phyloP scores from a whole-genome alignment of 2,329 filamentous ascomycete genomes.

The Ascochyta fabae region DNA sequence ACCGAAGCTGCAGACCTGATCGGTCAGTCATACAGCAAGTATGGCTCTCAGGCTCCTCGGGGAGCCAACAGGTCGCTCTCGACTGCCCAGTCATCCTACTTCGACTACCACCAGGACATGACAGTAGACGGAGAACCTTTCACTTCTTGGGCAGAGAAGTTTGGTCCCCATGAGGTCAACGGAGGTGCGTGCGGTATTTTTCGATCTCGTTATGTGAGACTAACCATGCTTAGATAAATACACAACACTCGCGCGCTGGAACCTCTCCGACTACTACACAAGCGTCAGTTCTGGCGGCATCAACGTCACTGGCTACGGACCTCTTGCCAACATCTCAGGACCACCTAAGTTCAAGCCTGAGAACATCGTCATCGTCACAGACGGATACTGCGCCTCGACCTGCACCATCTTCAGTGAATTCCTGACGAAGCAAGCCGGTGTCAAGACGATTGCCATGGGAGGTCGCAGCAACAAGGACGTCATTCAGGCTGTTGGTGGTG shows the following conservation, averaged over 20 bases:
- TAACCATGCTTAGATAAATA: slow-evolving; percentile 50
- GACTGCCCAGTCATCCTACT: slow-evolving; percentile 50
- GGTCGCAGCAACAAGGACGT: slow-evolving; percentile 54
- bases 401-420: slow-evolving; percentile 65
- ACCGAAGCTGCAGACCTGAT: slow-evolving; percentile 56
- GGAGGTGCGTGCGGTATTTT: slow-evolving; percentile 24
- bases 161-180: slow-evolving; percentile 39
- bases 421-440: slow-evolving; percentile 59
- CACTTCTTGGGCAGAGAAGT: slow-evolving; percentile 54
- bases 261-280: slow-evolving; percentile 44
- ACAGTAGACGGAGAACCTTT: slow-evolving; percentile 60
- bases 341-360: slow-evolving; percentile 61
- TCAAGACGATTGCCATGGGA: slow-evolving; percentile 62
- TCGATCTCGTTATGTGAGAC: not conserved
- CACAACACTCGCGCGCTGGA: slow-evolving; percentile 43
- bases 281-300: slow-evolving; percentile 43
- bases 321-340: slow-evolving; percentile 52
- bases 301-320: slow-evolving; percentile 45
- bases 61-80: slow-evolving; percentile 48
- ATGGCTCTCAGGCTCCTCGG: slow-evolving; percentile 43
- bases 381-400: slow-evolving; percentile 65
- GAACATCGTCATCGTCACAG: slow-evolving; percentile 60
- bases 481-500: slow-evolving; percentile 63
- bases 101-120: slow-evolving; percentile 56
- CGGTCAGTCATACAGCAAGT: slow-evolving; percentile 48